Percentiles rank a stretch among this genome's conserved stretches.
Conservation (phyloP, 2,329 filamentous ascomycete species). For the Dothistroma septosporum region DNA sequence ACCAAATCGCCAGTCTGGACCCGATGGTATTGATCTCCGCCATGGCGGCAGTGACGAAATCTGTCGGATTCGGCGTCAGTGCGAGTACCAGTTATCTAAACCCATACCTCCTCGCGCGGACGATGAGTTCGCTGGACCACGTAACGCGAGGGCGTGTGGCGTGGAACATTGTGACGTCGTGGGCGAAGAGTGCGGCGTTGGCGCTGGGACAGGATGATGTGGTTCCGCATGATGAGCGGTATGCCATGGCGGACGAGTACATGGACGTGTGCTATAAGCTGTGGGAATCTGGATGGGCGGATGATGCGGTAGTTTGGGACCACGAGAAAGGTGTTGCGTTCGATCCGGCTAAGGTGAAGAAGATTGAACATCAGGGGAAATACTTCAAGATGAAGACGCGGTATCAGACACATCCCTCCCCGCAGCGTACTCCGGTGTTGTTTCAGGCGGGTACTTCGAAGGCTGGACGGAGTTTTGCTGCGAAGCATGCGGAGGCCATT, state of each 20-base stretch:
- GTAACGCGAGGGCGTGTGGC: constrained; percentile 58
- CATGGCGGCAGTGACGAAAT: constrained; percentile 64
- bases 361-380: constrained; percentile 56
- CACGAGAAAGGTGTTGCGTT: constrained; percentile 53
- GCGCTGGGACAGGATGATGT: constrained; percentile 56
- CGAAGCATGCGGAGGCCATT: constrained; percentile 59
- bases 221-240: constrained; percentile 59
- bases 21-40: constrained; percentile 60
- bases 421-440: constrained; percentile 38
- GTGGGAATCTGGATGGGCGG: constrained; percentile 51
- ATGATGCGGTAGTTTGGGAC: constrained; percentile 54
- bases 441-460: constrained; percentile 56
- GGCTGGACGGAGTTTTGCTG: constrained; percentile 54
- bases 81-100: constrained; percentile 60
- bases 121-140: constrained; percentile 60
- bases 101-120: constrained; percentile 58
- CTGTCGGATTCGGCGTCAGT: constrained; percentile 59
- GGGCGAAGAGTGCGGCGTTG: constrained; percentile 59
- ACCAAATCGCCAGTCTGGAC: constrained; percentile 59
- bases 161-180: constrained; percentile 64
- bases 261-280: constrained; percentile 60
- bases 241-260: constrained; percentile 59
- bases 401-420: constrained; percentile 42
- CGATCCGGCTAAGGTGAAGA: constrained; percentile 55
- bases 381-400: constrained; percentile 46